Conservation (phyloP, 2,329 filamentous ascomycete species). For the Tolypocladium tropicale region DNA sequence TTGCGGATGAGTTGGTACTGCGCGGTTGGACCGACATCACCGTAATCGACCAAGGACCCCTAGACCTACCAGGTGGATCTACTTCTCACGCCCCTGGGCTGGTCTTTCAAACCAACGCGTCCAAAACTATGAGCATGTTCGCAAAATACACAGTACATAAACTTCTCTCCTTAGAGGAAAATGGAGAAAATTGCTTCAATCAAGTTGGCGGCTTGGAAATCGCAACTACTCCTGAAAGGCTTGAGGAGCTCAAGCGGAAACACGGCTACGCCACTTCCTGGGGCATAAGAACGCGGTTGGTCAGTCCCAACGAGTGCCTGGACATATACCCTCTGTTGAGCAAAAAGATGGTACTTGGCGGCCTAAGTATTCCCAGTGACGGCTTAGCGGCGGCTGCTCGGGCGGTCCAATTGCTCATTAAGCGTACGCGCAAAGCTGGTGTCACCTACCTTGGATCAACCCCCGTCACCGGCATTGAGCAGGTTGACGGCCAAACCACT, state of each 20-base stretch:
- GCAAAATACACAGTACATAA: conserved; percentile 54
- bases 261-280: conserved; percentile 50
- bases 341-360: conserved; percentile 42
- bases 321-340: conserved; percentile 44
- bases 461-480: conserved; percentile 46
- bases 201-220: conserved; percentile 53
- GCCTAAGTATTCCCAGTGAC: conserved; percentile 49
- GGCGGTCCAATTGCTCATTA: conserved; percentile 51
- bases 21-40: conserved; percentile 55
- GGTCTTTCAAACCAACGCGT: conserved; percentile 52
- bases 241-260: conserved; percentile 53
- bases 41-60: conserved; percentile 53
- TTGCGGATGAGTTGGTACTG: conserved; percentile 52
- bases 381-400: conserved; percentile 50
- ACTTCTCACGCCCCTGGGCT: conserved; percentile 56
- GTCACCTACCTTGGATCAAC: conserved; percentile 47
- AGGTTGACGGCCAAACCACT: conserved; percentile 36
- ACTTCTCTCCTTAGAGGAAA: conserved; percentile 36
- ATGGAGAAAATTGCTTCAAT: conserved; percentile 40
- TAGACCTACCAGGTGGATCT: conserved; percentile 53
- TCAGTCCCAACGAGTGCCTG: conserved; percentile 41
- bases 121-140: conserved; percentile 46
- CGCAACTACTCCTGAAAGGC: conserved; percentile 46
- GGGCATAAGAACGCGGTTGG: conserved; percentile 44
- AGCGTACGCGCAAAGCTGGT: conserved; percentile 44